phyloP scores from a whole-genome alignment of 352 stramenopile genomes.

The Phytophthora pisi region DNA sequence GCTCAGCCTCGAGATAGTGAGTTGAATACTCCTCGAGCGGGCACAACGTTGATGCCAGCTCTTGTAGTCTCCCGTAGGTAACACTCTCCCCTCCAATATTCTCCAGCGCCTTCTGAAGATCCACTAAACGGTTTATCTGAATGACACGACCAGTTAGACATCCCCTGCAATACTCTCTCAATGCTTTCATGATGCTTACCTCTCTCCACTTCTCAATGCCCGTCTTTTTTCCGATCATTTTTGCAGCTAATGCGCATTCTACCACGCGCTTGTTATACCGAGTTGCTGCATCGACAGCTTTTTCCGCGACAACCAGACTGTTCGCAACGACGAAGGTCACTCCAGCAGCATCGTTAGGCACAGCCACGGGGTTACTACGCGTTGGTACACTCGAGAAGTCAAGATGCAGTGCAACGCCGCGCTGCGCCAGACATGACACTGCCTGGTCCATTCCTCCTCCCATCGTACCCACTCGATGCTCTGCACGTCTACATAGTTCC shows the following conservation, averaged over 20 bases:
- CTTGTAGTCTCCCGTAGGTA: conserved; percentile 39
- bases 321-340: conserved; percentile 81
- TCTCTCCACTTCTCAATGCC: conserved; percentile 44
- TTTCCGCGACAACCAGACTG: conserved; percentile 66
- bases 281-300: conserved; percentile 67
- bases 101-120: conserved; percentile 44
- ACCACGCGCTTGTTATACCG: conserved; percentile 85
- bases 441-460: conserved; percentile 89
- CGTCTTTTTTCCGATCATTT: conserved; percentile 64
- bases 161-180: not conserved
- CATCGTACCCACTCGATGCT: conserved; percentile 77
- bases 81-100: not conserved
- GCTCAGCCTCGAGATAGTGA: conserved; percentile 35
- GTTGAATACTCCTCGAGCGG: conserved; percentile 35
- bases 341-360: conserved; percentile 28
- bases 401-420: conserved; percentile 61
- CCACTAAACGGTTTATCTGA: conserved; percentile 51
- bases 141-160: not conserved
- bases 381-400: conserved; percentile 47
- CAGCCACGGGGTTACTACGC: conserved; percentile 13
- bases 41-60: conserved; percentile 24
- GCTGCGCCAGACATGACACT: conserved; percentile 58
- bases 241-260: conserved; percentile 76
- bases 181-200: conserved; percentile 27
- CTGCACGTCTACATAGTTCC: conserved; percentile 54